Evolutionary conservation across 2,329 filamentous ascomycete genomes (phyloP).

Genomic region (Penicillium oxalicum): DNA sequence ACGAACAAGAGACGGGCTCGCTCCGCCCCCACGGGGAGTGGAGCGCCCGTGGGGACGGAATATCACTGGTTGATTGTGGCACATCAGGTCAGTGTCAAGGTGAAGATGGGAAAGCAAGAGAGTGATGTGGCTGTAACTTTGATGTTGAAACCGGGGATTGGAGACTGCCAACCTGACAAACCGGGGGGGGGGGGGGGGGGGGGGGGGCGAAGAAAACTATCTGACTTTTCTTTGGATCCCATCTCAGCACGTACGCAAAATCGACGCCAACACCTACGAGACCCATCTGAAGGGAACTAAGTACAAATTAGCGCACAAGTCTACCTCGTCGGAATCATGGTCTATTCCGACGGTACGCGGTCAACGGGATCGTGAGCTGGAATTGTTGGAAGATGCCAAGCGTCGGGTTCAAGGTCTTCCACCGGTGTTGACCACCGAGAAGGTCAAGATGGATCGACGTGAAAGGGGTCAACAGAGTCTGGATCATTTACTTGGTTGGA

Average conservation of each 20-base stretch:
- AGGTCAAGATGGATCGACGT: conserved; percentile 25
- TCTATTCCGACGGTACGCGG: conserved; percentile 31
- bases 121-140: too few relatives aligned
- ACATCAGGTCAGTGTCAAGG: conserved; percentile 25
- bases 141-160: too few relatives aligned
- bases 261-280: conserved; percentile 34
- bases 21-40: conserved; percentile 30
- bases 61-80: conserved; percentile 33
- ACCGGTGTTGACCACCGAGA: conserved; percentile 29
- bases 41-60: conserved; percentile 31
- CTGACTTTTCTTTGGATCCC: too few relatives aligned
- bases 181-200: too few relatives aligned
- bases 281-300: conserved; percentile 31
- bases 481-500: conserved; percentile 24
- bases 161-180: background rate
- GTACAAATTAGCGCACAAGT: conserved; percentile 34
- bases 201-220: too few relatives aligned
- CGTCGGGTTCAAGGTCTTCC: conserved; percentile 28
- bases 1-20: conserved; percentile 28
- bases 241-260: conserved; percentile 28
- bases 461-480: conserved; percentile 31
- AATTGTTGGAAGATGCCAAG: conserved; percentile 31
- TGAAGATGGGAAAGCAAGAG: background rate
- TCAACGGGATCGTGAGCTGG: conserved; percentile 30
- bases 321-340: conserved; percentile 25